Percentiles rank a stretch among this genome's conserved stretches.
Evolutionary conservation across 129 eudicot genomes (phyloP).

Genomic region (Centaurea solstitialis): DNA sequence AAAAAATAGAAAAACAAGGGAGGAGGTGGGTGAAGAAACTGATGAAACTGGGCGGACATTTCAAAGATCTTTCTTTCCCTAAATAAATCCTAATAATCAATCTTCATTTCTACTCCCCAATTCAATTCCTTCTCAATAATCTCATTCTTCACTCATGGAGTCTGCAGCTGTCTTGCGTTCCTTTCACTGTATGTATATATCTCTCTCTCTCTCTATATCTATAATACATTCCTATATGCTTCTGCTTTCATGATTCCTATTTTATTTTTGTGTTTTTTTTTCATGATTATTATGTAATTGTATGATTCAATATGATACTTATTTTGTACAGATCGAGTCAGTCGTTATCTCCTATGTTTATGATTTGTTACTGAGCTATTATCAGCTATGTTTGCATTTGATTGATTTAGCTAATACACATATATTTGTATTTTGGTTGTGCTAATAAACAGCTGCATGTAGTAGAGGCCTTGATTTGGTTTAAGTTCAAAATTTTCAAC

Average conservation of each 20-base stretch:
- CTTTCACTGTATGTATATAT: slow-evolving; percentile 64
- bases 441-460: slow-evolving; percentile 17
- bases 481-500: background rate
- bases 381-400: slow-evolving; percentile 2
- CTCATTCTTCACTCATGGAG: slow-evolving; percentile 45
- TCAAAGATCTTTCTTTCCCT: slow-evolving; percentile 31
- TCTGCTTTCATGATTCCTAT: background rate
- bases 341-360: background rate
- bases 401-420: background rate
- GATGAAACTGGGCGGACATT: slow-evolving; percentile 73
- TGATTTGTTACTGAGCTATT: slow-evolving; percentile 9
- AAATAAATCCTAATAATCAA: background rate
- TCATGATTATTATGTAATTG: background rate
- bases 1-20: slow-evolving; percentile 1
- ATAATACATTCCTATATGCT: background rate
- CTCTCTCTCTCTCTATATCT: background rate
- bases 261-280: too few relatives aligned
- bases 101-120: slow-evolving; percentile 19
- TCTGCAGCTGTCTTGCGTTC: slow-evolving; percentile 79
- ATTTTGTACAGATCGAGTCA: slow-evolving; percentile 10
- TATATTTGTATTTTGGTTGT: background rate
- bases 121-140: too few relatives aligned
- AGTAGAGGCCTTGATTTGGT: background rate
- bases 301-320: background rate
- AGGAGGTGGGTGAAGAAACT: slow-evolving; percentile 67